Evolutionary conservation across 1,284 basidiomycete species (phyloP).

Genomic region (Trametes versicolor): DNA sequence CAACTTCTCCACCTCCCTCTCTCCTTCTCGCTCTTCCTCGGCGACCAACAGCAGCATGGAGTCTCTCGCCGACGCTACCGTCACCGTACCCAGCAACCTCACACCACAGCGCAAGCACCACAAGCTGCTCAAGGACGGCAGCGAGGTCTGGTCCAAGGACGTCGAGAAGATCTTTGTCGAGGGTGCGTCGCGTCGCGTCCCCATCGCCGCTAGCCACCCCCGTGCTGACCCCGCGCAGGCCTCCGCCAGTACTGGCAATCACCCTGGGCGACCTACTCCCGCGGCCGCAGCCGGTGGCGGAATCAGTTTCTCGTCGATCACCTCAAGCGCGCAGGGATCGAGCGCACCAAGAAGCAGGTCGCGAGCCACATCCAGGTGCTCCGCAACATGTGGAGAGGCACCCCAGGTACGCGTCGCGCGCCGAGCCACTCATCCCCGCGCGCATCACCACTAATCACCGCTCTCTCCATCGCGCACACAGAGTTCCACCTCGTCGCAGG

Average conservation of each 20-base stretch:
- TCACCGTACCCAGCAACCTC: conserved; percentile 58
- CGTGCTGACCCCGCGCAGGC: conserved; percentile 51
- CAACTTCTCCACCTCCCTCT: conserved; percentile 36
- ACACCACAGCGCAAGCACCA: conserved; percentile 84
- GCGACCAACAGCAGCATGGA: conserved; percentile 41
- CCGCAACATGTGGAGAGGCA: conserved; percentile 87
- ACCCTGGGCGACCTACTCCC: conserved; percentile 79
- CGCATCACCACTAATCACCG: conserved; percentile 37
- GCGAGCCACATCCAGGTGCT: conserved; percentile 86
- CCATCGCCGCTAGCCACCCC: conserved; percentile 12
- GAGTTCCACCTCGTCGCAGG: conserved; percentile 75
- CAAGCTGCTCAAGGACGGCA: conserved; percentile 84
- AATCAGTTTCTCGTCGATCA: conserved; percentile 86
- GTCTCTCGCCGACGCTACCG: conserved; percentile 38
- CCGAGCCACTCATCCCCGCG: conserved; percentile 1
- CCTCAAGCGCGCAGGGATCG: conserved; percentile 70
- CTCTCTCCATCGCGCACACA: conserved; percentile 45
- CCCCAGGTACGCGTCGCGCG: conserved; percentile 60
- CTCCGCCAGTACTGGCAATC: conserved; percentile 81
- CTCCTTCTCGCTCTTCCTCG: conserved; percentile 40
- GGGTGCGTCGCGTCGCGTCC: conserved; percentile 50
- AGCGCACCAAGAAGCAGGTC: conserved; percentile 83
- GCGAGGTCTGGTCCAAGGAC: conserved; percentile 82
- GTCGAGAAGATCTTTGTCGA: conserved; percentile 81
- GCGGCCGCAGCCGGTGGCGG: conserved; percentile 80